Base-by-base conservation (phyloP, 108 stramenopile genomes). In the Pseudonitzschia multistriata region DNA sequence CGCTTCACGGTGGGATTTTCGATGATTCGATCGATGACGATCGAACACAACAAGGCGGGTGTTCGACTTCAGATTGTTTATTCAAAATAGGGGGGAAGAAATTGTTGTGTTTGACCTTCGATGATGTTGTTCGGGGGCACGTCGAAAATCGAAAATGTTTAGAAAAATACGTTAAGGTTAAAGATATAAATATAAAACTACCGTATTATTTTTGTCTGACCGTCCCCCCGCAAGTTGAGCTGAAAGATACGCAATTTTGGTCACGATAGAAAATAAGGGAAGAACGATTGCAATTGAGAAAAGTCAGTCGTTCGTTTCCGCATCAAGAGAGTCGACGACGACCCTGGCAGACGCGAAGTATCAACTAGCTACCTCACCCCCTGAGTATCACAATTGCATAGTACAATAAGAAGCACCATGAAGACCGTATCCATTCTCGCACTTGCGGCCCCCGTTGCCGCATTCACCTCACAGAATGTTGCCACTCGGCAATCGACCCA, bases 281-380 rank as follows among this genome's bases (percentile, higher is more conserved):
- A n/a, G n/a, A n/a, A n/a, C n/a, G n/a, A n/a, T n/a, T n/a, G n/a
- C n/a, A n/a, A n/a, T n/a, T 75, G 74, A 72, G 83, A 80, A 83
- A 87, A 87, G 83, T 83, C 85, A 83, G 80, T 52, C 50, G 83
- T 85, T 67, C 68, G 45, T 53, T 62, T 61, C 68, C 62, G 56
- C 47, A 55, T 69, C 66, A 56, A 34, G 42, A 3, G 2, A 42
- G 48, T 17, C 42, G 42, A 45, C 8, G 17, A 47, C 24, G 72
- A 56, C 52, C 31, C 62, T 42, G 64, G 53, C 63, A 39, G 11
- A 45, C 7, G 35, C 49, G 64, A 56, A 56, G 64, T 55, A 68
- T 6, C 49, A 34, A 27, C 8, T 39, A 34, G 28, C 8, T 39
- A 24, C 27, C 62, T 72, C 34, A 31, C 49, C 62, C 37, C 71